Evolutionary conservation across 208 protist genomes (phyloP), one percentile per base, ranked within the genome.

Genomic region (Trypanosoma caninum): DNA sequence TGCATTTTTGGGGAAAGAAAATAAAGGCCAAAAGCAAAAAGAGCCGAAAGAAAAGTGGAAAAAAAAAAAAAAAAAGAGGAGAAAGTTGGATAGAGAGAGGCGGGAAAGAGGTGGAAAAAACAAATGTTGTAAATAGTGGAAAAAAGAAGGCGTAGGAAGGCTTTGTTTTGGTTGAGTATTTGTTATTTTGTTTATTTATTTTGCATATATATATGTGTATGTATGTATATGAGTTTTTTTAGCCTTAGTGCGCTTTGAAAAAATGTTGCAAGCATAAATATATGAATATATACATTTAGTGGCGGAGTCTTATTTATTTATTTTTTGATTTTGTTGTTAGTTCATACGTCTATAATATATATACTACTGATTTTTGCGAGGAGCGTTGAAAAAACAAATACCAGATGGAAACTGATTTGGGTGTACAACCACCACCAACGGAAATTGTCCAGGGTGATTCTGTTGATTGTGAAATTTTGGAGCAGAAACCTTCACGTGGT

Each of bases 61-160:
- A 33, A 59, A 50, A 58, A 20, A 59, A 30, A 63, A n/a, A 56
- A 14, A 66, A 27, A 69, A 2, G 6, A 65, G 33, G 18, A 61
- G 38, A 14, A 59, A 23, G 13, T 20, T 22, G 22, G 33, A 42
- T 34, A 18, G 41, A 33, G n/a, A 35, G 3, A 22, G 20, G 6
- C 6, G 31, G 4, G n/a, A 40, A 14, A 23, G 11, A 33, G n/a
- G n/a, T 50, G 7, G 10, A 60, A 8, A 11, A 60, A 28, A 48
- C 33, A 42, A 48, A 48, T 50, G 38, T 8, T 6, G 34, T 42
- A 53, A 16, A 35, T 31, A 40, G 33, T 10, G 1, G 34, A 63
- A 18, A 20, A 18, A 51, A 41, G 18, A 18, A 47, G 40, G 9
- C 14, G 2, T 50, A 25, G 13, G 28, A 27, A 33, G 10, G 2